A percentile compares a stretch with the other conserved stretches of the same genome.
Evolutionary conservation across 2,329 filamentous ascomycete species (phyloP).

Genomic region (Pseudogymnoascus sp.): DNA sequence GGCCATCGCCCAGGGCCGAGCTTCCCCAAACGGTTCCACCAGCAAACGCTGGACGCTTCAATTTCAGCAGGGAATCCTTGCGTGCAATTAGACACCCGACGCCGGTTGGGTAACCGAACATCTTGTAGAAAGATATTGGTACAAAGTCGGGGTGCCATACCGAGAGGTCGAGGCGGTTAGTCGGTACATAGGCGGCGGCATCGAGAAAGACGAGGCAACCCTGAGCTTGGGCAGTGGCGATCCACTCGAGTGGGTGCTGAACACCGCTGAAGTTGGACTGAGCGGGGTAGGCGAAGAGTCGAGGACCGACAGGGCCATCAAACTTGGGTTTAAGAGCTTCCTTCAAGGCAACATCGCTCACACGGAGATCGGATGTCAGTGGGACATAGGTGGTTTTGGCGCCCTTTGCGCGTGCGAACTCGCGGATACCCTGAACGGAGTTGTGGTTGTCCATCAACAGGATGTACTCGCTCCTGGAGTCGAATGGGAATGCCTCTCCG

Average conservation of each 20-base stretch:
- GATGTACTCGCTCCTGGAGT: constrained; percentile 26
- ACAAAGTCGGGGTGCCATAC: constrained; percentile 35
- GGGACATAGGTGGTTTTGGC: constrained; percentile 31
- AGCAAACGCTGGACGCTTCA: constrained; percentile 36
- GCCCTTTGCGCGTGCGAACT: constrained; percentile 30
- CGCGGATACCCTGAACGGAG: constrained; percentile 36
- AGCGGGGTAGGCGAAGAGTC: constrained; percentile 41
- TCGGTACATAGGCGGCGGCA: constrained; percentile 37
- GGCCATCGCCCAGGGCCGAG: constrained; percentile 30
- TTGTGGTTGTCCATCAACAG: constrained; percentile 40
- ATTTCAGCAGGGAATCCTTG: constrained; percentile 28
- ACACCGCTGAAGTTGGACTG: constrained; percentile 43
- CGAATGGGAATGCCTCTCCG: constrained; percentile 36
- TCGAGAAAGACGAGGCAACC: constrained; percentile 39
- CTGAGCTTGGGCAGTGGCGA: constrained; percentile 31
- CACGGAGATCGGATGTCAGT: constrained; percentile 28
- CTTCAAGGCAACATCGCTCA: constrained; percentile 26
- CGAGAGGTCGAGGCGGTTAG: constrained; percentile 32
- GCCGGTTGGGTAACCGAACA: constrained; percentile 39
- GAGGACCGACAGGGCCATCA: constrained; percentile 16
- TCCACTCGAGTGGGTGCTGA: constrained; percentile 36
- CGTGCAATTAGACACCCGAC: constrained; percentile 37
- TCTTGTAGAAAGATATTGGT: constrained; percentile 38
- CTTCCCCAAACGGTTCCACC: constrained; percentile 36
- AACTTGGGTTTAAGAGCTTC: constrained; percentile 22